Evolutionary conservation across 176 grass and related monocot genomes (phyloP), one percentile per base, ranked within the genome.

Genomic region (Elymus sibiricus): DNA sequence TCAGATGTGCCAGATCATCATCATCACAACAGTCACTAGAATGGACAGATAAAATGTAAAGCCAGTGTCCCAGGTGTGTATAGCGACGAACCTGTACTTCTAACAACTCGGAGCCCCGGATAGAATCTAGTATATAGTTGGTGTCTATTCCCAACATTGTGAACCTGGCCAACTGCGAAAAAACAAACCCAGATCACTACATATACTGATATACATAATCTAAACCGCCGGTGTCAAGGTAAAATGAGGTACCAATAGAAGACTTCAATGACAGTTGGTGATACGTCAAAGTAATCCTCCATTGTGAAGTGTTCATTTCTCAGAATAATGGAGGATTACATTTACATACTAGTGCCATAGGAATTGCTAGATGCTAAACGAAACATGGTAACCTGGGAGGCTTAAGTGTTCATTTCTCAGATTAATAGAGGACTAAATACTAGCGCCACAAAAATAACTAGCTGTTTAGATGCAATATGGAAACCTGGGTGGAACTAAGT

Each of bases 21-120:
- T 75, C 34, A 73, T 69, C 38, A 75, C 7, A 44, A 40, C 16
- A 31, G 51, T 35, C 9, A 39, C 61, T 61, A 53, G 15, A 80
- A 17, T 59, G 17, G 8, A 39, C 11, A 26, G 31, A 78, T 22
- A 56, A 55, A 68, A 62, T 80, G 37, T 53, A 40, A 68, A 62
- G 25, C 15, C n/a, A 79, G 37, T 63, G 19, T 4, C 79, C 16
- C 1, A 72, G 10, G 47, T 61, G 9, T 39, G 22, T 53, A 72
- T n/a, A 71, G 13, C 49, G 6, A 87, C 61, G 11, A 85, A 98
- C 95, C 91, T 98, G 89, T 68, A 98, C 80, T 89, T 95, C 93
- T 83, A 98, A 79, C 24, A 90, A 32, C 24, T 85, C 82, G 42
- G 95, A 98, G 71, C 76, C 86, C 11, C 60, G 88, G 44, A 98